Conservation (phyloP, 2,329 filamentous ascomycete species). For the Ascochyta fabae region DNA sequence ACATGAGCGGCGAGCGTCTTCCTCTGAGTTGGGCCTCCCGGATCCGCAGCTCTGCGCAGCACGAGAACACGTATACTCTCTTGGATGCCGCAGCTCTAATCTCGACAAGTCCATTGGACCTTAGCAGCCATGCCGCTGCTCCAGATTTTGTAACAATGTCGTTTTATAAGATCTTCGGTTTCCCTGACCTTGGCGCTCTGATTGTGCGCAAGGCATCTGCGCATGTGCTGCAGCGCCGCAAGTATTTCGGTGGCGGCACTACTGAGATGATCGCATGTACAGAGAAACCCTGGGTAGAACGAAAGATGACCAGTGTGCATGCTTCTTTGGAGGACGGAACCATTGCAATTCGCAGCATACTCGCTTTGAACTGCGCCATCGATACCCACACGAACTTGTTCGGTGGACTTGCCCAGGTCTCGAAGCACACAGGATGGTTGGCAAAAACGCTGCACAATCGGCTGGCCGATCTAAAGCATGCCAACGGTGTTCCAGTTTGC, state of each 20-base stretch:
- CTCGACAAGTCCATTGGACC: conserved; percentile 66
- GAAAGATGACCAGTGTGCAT: conserved; percentile 61
- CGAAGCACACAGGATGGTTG: conserved; percentile 63
- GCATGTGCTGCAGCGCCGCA: conserved; percentile 58
- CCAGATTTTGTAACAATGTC: conserved; percentile 87
- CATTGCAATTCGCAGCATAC: conserved; percentile 68
- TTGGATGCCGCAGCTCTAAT: conserved; percentile 72
- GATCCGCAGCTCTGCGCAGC: conserved; percentile 25
- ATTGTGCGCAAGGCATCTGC: conserved; percentile 77
- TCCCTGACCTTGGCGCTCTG: conserved; percentile 85
- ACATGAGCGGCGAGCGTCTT: conserved; percentile 81
- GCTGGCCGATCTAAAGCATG: conserved; percentile 58
- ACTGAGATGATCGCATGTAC: conserved; percentile 62
- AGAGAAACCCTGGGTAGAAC: conserved; percentile 61
- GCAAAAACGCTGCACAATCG: conserved; percentile 57
- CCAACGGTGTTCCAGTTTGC: conserved; percentile 60
- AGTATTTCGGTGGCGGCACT: conserved; percentile 73
- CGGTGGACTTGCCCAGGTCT: conserved; percentile 64
- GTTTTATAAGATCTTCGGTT: conserved; percentile 96
- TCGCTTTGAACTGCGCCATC: conserved; percentile 67
- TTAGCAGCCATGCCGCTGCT: conserved; percentile 62
- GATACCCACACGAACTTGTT: conserved; percentile 63
- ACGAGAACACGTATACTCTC: conserved; percentile 68
- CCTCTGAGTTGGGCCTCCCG: conserved; percentile 65
- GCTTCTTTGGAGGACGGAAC: conserved; percentile 72